Base-by-base conservation (phyloP, 257 asterid genomes). In the Petunia secreta region DNA sequence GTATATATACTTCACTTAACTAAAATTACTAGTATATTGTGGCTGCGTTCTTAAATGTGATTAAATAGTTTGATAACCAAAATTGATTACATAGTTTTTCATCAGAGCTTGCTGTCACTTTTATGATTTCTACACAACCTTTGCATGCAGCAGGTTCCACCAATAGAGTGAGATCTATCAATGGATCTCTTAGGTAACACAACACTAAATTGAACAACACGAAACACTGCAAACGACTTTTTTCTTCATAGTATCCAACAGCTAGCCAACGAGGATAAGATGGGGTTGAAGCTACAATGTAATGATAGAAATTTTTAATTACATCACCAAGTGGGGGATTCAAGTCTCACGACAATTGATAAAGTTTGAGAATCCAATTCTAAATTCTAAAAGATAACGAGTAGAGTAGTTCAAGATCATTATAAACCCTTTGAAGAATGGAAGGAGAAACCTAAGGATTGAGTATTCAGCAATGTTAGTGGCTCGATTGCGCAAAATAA, bases 291-390 rank as follows among this genome's bases (percentile, higher is more conserved):
- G n/a, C n/a, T n/a, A 57, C 14, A 66, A 11, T 40, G 6, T 14
- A 66, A 40, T 66, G 7, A 66, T 40, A 39, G 74, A 50, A 65
- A 39, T 14, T 66, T 66, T 66, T 66, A 50, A 66, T 40, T 5
- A 13, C 53, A 66, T 66, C 52, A 6, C 53, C 11, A 40, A 13
- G 37, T 40, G 6, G 6, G 6, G 6, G 50, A 39, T 39, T 2
- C 74, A 65, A 65, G 40, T 39, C 40, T 14, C 36, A 39, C 0
- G 5, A 48, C 6, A 48, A 6, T 8, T 4, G 8, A 5, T 8
- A 48, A 48, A 48, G 7, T 6, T 48, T 59, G 68, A 37, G 14
- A 9, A 36, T 63, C 37, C 38, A 8, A 36, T 60, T 60, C 5
- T 36, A 63, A 0, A 1, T 1, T 10, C 16, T 1, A 25, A 62